Conservation (phyloP, 805 yeast genomes). For the Starmerella cellae region DNA sequence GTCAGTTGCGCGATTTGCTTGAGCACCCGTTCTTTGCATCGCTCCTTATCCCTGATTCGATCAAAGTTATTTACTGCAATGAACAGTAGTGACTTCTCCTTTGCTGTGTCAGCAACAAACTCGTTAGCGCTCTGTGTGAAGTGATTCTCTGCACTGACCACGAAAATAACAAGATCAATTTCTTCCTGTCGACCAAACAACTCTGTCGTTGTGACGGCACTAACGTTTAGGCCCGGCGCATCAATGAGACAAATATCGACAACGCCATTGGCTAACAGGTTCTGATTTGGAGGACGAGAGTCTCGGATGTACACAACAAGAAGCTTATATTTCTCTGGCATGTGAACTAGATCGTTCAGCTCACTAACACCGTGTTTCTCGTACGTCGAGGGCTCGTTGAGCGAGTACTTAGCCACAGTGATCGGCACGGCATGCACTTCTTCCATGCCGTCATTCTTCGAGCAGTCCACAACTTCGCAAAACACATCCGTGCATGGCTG, state of each 20-base stretch:
- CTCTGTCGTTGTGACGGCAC: constrained; percentile 85
- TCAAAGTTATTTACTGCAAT: constrained; percentile 92
- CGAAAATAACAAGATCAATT: constrained; percentile 90
- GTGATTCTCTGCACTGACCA: constrained; percentile 91
- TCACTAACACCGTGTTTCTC: constrained; percentile 40
- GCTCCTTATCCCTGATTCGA: constrained; percentile 62
- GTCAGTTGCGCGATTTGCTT: constrained; percentile 75
- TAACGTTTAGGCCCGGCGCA: constrained; percentile 94
- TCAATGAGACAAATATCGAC: constrained; percentile 87
- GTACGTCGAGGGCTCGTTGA: constrained; percentile 52
- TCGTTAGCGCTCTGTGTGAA: constrained; percentile 90
- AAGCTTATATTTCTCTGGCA: constrained; percentile 55
- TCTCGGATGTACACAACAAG: constrained; percentile 77
- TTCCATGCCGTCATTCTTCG: constrained; percentile 60
- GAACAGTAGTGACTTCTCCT: constrained; percentile 81
- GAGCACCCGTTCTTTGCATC: constrained; percentile 63
- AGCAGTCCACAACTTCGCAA: constrained; percentile 82
- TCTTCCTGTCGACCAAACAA: constrained; percentile 94
- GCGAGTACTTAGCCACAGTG: constrained; percentile 30
- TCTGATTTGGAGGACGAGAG: constrained; percentile 47
- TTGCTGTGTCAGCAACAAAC: constrained; percentile 78
- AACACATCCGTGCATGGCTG: constrained; percentile 96
- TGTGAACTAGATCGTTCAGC: constrained; percentile 57
- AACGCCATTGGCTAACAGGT: constrained; percentile 74
- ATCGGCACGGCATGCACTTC: constrained; percentile 83